Conservation (phyloP, 2,329 filamentous ascomycete species). For the Fusarium hostae region DNA sequence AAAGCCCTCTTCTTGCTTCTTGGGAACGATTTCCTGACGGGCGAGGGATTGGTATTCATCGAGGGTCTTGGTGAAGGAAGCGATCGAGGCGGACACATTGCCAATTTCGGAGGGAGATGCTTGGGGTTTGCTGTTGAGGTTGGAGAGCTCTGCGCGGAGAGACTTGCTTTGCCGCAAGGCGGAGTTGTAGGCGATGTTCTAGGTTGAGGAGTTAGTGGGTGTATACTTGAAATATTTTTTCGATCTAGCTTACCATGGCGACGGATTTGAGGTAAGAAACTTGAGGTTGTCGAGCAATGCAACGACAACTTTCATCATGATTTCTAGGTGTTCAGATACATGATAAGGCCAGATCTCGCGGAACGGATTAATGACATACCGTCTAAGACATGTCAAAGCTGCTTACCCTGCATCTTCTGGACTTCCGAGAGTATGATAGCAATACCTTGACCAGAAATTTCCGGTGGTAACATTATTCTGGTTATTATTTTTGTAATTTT, state of each 20-base stretch:
- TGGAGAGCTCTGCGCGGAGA: constrained; percentile 79
- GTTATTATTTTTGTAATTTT: too few relatives aligned
- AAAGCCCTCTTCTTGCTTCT: constrained; percentile 90
- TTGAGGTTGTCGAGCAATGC: constrained; percentile 19
- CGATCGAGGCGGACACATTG: constrained; percentile 81
- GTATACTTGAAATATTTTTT: rapidly evolving
- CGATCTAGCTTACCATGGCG: constrained; percentile 33
- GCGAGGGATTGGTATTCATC: constrained; percentile 91
- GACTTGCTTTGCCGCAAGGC: constrained; percentile 86
- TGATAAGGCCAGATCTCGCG: constrained; percentile 46
- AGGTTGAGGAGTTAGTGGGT: background rate
- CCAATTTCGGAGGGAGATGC: constrained; percentile 68
- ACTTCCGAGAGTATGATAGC: too few relatives aligned
- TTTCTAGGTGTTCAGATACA: constrained; percentile 23
- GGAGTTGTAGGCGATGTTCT: constrained; percentile 89
- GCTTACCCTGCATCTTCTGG: constrained; percentile 17
- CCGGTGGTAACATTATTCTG: too few relatives aligned
- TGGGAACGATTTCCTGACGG: constrained; percentile 87
- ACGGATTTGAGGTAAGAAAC: constrained; percentile 31
- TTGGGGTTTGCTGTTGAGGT: constrained; percentile 72
- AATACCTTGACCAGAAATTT: background rate
- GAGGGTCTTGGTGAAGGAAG: constrained; percentile 85
- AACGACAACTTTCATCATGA: constrained; percentile 38
- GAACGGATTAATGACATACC: constrained; percentile 33
- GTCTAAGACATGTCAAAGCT: background rate